Evolutionary conservation across 768 basidiomycete species (phyloP), one percentile per base, ranked within the genome.

Genomic region (Boletus subcaerulescens): DNA sequence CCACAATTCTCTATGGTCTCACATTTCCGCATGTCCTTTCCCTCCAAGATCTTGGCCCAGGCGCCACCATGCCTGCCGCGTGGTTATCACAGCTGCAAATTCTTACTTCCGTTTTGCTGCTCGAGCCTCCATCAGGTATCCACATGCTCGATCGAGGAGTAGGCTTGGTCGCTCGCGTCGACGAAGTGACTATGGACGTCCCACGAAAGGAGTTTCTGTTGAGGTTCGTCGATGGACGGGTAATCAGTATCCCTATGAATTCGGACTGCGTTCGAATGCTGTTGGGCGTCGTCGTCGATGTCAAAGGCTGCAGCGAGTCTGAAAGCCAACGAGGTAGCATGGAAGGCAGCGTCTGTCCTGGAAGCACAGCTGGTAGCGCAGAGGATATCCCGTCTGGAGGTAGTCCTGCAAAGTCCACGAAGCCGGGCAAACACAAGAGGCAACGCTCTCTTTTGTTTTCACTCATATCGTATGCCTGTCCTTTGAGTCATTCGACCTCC

Each of bases 381-480:
- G 70, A 67, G 24, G 56, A 63, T 36, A 17, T 50, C 7, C 58
- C 58, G 1, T 45, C 56, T 24, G 45, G 20, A 48, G 41, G 57
- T 32, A 41, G 56, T 32, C 60, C 71, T 36, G 61, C 69, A 10
- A 60, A 64, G 48, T 48, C 73, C 39, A 62, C 62, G 41, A 80
- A 75, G 61, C 60, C 60, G 4, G 63, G 72, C 40, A 80, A 79
- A 58, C 85, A 89, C 60, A 88, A 85, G 72, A 87, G 83, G 60
- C 83, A 86, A 60, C 77, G 83, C 42, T 90, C 89, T 15, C 65
- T 90, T 55, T 74, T 89, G 45, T 86, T 85, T 79, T 80, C 85
- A 8, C 72, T 91, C 39, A 81, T 89, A 55, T 79, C 83, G 78
- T 86, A 72, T 55, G 58, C 61, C 11, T 13, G 10, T 36, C 2